These are phyloP conservation scores for Amylocystis lapponica DNA, from an alignment of 768 basidiomycete species.

Conservation along the genomic window DNA sequence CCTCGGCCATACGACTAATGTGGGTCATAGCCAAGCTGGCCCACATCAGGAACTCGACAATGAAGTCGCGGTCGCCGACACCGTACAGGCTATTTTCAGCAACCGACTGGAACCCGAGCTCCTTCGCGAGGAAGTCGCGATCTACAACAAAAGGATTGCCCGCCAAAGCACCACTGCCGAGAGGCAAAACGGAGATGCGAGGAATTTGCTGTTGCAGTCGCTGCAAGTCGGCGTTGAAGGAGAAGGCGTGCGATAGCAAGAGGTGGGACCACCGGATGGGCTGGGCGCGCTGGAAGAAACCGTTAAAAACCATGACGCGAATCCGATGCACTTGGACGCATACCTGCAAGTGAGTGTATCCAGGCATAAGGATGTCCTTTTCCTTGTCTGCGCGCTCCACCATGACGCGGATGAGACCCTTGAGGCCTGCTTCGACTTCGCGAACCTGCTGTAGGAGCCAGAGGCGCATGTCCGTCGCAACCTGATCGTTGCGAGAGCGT, in stretches of 20 bases:
- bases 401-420: slow-evolving; percentile 80
- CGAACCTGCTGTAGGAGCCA: slow-evolving; percentile 84
- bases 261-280: slow-evolving; percentile 99
- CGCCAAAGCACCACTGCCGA: slow-evolving; percentile 92
- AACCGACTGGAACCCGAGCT: slow-evolving; percentile 83
- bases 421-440: slow-evolving; percentile 61
- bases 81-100: slow-evolving; percentile 97
- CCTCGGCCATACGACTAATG: slow-evolving; percentile 91
- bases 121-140: slow-evolving; percentile 84
- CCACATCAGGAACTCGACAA: slow-evolving; percentile 98
- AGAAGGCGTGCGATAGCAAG: slow-evolving; percentile 90
- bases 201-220: slow-evolving; percentile 80
- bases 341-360: slow-evolving; percentile 97
- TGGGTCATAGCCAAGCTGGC: slow-evolving; percentile 88
- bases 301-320: not conserved
- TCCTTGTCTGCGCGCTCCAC: slow-evolving; percentile 92
- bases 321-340: slow-evolving; percentile 9
- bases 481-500: slow-evolving; percentile 95
- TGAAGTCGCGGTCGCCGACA: slow-evolving; percentile 94
- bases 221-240: slow-evolving; percentile 85
- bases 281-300: slow-evolving; percentile 72
- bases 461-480: slow-evolving; percentile 95
- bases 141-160: slow-evolving; percentile 96
- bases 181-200: slow-evolving; percentile 87
- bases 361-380: slow-evolving; percentile 85